These are phyloP conservation scores for Annulohypoxylon bovei DNA, from an alignment of 495 filamentous ascomycete species.

Conservation along the genomic window DNA sequence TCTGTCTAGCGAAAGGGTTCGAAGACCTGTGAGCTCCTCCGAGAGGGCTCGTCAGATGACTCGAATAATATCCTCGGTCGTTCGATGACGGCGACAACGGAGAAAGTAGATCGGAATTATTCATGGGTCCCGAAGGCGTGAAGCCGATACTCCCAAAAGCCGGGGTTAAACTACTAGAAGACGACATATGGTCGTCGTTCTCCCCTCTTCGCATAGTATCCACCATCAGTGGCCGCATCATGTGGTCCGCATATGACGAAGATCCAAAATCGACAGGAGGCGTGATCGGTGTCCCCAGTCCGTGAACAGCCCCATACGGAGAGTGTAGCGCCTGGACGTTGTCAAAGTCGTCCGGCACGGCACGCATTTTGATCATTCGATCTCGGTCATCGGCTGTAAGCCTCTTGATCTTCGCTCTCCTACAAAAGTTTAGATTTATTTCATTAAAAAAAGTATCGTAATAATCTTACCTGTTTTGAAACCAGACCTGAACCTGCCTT, in stretches of 20 bases:
- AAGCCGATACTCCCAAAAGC: constrained; percentile 71
- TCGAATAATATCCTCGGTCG: constrained; percentile 63
- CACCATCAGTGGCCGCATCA: constrained; percentile 70
- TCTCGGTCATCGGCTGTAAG: constrained; percentile 93
- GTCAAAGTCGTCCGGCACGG: constrained; percentile 91
- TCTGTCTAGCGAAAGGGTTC: constrained; percentile 65
- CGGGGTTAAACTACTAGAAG: constrained; percentile 69
- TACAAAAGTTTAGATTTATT: constrained; percentile 55
- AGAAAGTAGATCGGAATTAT: constrained; percentile 62
- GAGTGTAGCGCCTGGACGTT: constrained; percentile 89
- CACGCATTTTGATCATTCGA: constrained; percentile 91
- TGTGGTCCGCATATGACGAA: constrained; percentile 61
- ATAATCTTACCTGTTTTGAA: constrained; percentile 87
- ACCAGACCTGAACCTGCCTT: constrained; percentile 98
- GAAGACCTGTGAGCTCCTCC: constrained; percentile 61
- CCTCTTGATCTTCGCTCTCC: constrained; percentile 94
- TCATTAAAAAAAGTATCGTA: constrained; percentile 22
- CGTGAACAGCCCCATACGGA: constrained; percentile 69
- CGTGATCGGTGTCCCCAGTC: constrained; percentile 63
- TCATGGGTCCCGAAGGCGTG: constrained; percentile 58
- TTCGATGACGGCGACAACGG: constrained; percentile 61
- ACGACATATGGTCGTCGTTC: constrained; percentile 67
- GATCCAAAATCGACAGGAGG: constrained; percentile 65
- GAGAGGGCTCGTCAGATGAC: constrained; percentile 58
- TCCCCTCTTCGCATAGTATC: constrained; percentile 67